phyloP scores from a whole-genome alignment of 305 asterid species.

The Rubia peregrina region DNA sequence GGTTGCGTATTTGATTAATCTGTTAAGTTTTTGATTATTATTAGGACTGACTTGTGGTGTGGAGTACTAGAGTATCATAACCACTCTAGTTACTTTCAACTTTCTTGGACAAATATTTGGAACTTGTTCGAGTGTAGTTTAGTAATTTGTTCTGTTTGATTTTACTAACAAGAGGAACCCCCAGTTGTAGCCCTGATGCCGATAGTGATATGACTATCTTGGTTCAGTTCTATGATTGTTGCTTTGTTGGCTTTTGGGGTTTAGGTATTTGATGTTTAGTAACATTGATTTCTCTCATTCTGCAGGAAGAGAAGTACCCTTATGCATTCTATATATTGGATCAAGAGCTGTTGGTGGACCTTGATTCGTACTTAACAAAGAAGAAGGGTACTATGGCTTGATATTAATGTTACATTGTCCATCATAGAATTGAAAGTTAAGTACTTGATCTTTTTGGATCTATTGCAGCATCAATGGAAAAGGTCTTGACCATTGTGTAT shows the following conservation, averaged over 20 bases:
- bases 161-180: neutral
- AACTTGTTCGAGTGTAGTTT: neutral
- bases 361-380: constrained; percentile 65
- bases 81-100: neutral
- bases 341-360: constrained; percentile 71
- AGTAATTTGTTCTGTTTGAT: neutral
- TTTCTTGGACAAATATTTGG: neutral
- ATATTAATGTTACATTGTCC: neutral
- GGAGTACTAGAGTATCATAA: neutral
- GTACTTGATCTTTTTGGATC: constrained; percentile 5
- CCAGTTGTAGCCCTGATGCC: neutral
- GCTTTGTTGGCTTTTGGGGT: neutral
- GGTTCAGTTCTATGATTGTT: neutral
- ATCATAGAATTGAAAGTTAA: neutral
- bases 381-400: constrained; percentile 47
- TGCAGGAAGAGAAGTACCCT: constrained; percentile 84
- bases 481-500: constrained; percentile 72
- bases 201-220: neutral
- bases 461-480: constrained; percentile 89
- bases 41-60: neutral
- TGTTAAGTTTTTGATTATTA: neutral
- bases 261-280: neutral
- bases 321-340: constrained; percentile 80
- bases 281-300: neutral
- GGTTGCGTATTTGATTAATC: neutral